Conservation (phyloP, 2,329 filamentous ascomycete genomes). For the Orbilia ellipsospora region DNA sequence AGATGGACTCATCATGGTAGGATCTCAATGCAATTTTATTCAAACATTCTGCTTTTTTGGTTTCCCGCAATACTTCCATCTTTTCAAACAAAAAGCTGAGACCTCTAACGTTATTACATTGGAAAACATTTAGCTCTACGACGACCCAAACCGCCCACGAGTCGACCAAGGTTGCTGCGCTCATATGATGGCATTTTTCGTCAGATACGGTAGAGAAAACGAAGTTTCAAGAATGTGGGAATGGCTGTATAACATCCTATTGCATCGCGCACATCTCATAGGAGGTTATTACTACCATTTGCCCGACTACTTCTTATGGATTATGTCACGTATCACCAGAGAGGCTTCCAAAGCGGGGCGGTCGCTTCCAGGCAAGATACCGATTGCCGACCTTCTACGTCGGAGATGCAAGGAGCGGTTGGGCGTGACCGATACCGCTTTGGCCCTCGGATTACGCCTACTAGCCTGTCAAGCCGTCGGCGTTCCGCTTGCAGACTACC, state of each 20-base stretch:
- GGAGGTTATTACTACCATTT: background rate
- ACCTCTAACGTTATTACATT: too few species aligned
- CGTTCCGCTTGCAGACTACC: background rate
- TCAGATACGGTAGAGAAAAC: background rate
- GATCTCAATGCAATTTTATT: too few species aligned
- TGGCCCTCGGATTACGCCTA: background rate
- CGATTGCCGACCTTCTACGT: background rate
- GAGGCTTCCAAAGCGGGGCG: background rate
- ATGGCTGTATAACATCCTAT: slow-evolving; percentile 1
- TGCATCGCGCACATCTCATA: background rate
- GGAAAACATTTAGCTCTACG: background rate
- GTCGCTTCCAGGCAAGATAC: background rate
- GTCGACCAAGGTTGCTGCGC: background rate
- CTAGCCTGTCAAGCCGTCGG: background rate
- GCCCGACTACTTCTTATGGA: background rate
- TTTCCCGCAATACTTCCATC: too few species aligned
- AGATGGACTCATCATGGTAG: background rate
- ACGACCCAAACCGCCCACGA: background rate
- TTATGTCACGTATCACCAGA: background rate
- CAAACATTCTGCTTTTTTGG: too few species aligned
- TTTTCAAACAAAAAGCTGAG: too few species aligned
- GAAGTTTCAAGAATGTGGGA: background rate
- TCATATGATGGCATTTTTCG: background rate
- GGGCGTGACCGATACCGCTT: background rate
- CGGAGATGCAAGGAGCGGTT: background rate